A percentile compares a stretch with the other conserved stretches of the same genome.
Conservation (phyloP, 2,329 filamentous ascomycete genomes). For the Metarhizium album region DNA sequence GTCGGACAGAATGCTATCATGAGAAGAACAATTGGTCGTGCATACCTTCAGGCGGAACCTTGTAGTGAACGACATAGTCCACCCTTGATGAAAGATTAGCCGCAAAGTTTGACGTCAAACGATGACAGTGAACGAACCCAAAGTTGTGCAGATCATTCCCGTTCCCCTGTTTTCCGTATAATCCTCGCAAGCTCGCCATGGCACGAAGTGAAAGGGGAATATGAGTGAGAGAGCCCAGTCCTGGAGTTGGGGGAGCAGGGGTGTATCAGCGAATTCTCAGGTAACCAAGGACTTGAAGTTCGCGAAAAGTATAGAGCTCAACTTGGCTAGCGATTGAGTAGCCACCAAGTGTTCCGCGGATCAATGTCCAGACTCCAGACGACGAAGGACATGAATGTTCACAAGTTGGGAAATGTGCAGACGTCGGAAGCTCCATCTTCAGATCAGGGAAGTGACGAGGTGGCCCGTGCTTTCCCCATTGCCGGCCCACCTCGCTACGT, state of each 20-base stretch:
- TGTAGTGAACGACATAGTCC: conserved; percentile 80
- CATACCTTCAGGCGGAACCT: conserved; percentile 57
- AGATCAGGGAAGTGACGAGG: neutral
- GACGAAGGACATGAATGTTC: neutral
- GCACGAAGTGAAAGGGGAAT: neutral
- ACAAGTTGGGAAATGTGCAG: neutral
- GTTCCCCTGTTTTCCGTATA: conserved; percentile 20
- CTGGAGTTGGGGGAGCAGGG: neutral
- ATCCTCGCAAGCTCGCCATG: conserved; percentile 24
- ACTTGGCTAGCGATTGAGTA: neutral
- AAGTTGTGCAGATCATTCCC: conserved; percentile 26
- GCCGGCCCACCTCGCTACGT: neutral
- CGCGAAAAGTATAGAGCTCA: neutral
- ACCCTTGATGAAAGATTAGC: conserved; percentile 39
- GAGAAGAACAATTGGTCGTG: neutral
- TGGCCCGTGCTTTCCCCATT: neutral
- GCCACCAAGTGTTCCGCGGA: neutral
- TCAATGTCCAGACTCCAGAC: neutral
- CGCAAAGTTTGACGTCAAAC: neutral
- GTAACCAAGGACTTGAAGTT: neutral
- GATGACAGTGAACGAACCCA: conserved; percentile 19
- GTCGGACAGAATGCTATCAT: neutral
- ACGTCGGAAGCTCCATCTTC: conserved; percentile 2
- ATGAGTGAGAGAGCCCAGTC: neutral
- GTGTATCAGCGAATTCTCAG: neutral